Evolutionary conservation across 179 eudicot genomes (phyloP).

Genomic region (Carnegiea gigantea): DNA sequence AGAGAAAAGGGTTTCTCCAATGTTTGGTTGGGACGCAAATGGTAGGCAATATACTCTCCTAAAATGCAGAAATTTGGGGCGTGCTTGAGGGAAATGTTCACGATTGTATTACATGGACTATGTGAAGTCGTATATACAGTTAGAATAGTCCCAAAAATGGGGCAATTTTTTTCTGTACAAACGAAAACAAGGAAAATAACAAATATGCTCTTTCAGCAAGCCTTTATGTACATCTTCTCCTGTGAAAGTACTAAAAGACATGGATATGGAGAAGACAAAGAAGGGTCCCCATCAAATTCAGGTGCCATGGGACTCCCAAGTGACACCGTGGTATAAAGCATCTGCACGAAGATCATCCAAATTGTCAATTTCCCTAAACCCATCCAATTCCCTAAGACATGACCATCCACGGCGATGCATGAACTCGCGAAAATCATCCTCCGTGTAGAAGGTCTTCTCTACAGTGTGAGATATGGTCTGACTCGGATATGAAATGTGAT

Average conservation of each 20-base stretch:
- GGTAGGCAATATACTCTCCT: no score
- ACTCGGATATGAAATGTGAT: constrained; percentile 50
- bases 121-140: constrained; percentile 1
- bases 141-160: not conserved
- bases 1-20: no score
- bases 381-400: constrained; percentile 55
- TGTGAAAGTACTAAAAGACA: not conserved
- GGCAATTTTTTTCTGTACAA: not conserved
- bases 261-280: not conserved
- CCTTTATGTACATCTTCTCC: not conserved
- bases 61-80: not conserved
- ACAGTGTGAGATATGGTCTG: constrained; percentile 59
- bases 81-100: not conserved
- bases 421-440: constrained; percentile 76
- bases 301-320: constrained; percentile 17
- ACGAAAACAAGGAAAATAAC: not conserved
- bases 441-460: constrained; percentile 78
- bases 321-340: constrained; percentile 64
- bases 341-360: constrained; percentile 83
- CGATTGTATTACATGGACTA: not conserved
- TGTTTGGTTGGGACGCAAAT: no score
- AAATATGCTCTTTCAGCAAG: constrained; percentile 1
- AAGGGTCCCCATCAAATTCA: not conserved
- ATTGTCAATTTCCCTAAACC: constrained; percentile 55
- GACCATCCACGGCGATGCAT: constrained; percentile 75